Percentiles rank a stretch among this genome's conserved stretches.
phyloP scores from a whole-genome alignment of 306 rosid species.

The Cajanus cajan region DNA sequence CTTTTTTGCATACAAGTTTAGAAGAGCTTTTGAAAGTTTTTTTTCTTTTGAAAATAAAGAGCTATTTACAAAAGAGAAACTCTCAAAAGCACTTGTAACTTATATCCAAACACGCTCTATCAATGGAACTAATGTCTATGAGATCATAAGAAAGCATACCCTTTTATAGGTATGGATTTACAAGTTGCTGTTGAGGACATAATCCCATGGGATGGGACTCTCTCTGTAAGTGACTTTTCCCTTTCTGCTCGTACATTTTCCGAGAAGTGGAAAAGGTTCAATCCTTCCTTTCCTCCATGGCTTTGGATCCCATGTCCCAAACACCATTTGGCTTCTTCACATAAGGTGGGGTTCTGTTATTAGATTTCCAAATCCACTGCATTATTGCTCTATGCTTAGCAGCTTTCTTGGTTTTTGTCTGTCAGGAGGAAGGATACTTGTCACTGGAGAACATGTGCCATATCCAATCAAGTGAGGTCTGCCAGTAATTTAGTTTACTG shows the following conservation, averaged over 20 bases:
- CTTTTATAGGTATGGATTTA: slow-evolving; percentile 33
- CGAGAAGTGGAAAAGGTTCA: slow-evolving; percentile 55
- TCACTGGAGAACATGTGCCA: slow-evolving; percentile 57
- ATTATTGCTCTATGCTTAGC: not conserved
- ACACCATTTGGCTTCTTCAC: slow-evolving; percentile 37
- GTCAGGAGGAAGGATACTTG: slow-evolving; percentile 64
- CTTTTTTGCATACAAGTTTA: too few relatives aligned
- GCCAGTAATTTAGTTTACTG: slow-evolving; percentile 3
- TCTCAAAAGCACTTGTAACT: too few relatives aligned
- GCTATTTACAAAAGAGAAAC: too few relatives aligned
- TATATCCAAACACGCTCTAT: too few relatives aligned
- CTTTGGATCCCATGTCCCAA: slow-evolving; percentile 53
- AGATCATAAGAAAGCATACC: not conserved
- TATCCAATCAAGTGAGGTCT: slow-evolving; percentile 40
- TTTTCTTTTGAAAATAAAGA: too few relatives aligned
- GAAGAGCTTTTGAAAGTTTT: too few relatives aligned
- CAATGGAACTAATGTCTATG: too few relatives aligned
- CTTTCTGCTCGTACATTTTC: slow-evolving; percentile 56
- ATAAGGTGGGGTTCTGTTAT: slow-evolving; percentile 32
- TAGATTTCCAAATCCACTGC: not conserved
- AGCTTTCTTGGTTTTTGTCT: not conserved
- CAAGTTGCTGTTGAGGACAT: slow-evolving; percentile 23
- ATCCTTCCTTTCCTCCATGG: slow-evolving; percentile 63
- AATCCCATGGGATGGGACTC: slow-evolving; percentile 61
- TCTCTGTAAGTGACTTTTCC: slow-evolving; percentile 54